phyloP scores from a whole-genome alignment of 2,329 filamentous ascomycete species.

The Ophiostoma sp. region DNA sequence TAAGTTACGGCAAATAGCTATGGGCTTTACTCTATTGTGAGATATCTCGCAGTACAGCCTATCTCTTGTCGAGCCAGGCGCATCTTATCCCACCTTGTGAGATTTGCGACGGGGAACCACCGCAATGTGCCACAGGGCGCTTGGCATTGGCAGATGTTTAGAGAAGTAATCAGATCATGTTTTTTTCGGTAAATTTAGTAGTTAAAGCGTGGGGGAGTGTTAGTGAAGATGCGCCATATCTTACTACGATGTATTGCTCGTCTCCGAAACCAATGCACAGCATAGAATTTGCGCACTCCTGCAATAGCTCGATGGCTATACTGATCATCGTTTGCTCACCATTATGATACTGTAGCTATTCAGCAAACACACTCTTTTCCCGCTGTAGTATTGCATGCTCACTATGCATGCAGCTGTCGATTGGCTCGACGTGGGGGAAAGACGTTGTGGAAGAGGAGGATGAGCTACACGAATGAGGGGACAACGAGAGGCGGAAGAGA shows the following conservation, averaged over 20 bases:
- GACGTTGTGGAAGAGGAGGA: neutral
- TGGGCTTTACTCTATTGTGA: neutral
- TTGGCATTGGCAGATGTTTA: slow-evolving; percentile 16
- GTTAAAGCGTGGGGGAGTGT: neutral
- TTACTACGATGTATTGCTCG: neutral
- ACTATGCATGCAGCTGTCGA: neutral
- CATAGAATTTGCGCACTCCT: neutral
- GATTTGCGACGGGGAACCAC: slow-evolving; percentile 15
- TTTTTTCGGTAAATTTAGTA: neutral
- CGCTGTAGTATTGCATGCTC: slow-evolving; percentile 8
- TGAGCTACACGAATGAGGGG: neutral
- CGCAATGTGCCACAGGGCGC: slow-evolving; percentile 14
- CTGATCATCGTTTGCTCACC: neutral
- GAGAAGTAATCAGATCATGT: neutral
- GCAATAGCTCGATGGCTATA: neutral
- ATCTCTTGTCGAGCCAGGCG: neutral
- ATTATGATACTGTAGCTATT: neutral
- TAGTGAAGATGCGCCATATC: neutral
- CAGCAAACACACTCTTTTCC: neutral
- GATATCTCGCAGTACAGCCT: neutral
- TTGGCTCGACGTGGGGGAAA: slow-evolving; percentile 4
- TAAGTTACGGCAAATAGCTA: neutral
- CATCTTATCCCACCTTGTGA: slow-evolving; percentile 7
- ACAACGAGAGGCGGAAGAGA: neutral
- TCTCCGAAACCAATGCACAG: neutral